A percentile compares a stretch with the other conserved stretches of the same genome.
phyloP scores from a whole-genome alignment of 2,329 filamentous ascomycete genomes.

The Phyllosticta citrichinensis region DNA sequence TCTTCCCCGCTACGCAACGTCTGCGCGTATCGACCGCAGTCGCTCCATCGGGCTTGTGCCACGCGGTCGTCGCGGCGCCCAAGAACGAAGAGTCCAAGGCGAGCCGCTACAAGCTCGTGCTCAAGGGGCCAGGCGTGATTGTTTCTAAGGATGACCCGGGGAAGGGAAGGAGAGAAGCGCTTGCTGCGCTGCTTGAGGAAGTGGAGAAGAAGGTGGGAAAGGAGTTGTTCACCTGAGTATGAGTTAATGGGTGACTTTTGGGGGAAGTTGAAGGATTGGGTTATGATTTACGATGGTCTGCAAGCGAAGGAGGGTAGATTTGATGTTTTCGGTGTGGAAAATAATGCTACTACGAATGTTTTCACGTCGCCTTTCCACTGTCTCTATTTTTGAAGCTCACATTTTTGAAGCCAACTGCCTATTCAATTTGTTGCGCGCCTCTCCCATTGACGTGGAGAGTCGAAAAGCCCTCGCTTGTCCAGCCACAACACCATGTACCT shows the following conservation, averaged over 20 bases:
- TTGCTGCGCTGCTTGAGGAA: conserved; percentile 8
- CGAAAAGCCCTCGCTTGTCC: no score
- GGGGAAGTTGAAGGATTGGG: background rate
- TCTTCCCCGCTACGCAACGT: conserved; percentile 2
- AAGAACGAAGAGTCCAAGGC: conserved; percentile 8
- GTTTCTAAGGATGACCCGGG: background rate
- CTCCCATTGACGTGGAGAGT: no score
- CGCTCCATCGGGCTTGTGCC: conserved; percentile 3
- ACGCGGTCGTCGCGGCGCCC: conserved; percentile 5
- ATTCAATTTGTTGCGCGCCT: no score
- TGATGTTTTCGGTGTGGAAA: no score
- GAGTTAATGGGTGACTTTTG: background rate
- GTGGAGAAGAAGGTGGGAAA: conserved; percentile 7
- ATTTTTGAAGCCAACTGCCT: no score
- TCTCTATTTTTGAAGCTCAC: no score
- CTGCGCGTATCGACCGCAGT: conserved; percentile 7
- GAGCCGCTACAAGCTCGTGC: conserved; percentile 5
- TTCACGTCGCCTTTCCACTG: background rate
- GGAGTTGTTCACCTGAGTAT: background rate
- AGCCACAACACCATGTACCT: no score
- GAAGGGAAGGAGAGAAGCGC: conserved; percentile 2
- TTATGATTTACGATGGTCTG: background rate
- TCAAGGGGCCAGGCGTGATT: conserved; percentile 4
- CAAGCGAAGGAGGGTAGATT: no score
- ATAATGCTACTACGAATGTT: background rate